Percentiles rank a stretch among this genome's conserved stretches.
These are phyloP conservation scores for Stellera chamaejasme DNA, from an alignment of 345 rosid species.

Conservation along the genomic window DNA sequence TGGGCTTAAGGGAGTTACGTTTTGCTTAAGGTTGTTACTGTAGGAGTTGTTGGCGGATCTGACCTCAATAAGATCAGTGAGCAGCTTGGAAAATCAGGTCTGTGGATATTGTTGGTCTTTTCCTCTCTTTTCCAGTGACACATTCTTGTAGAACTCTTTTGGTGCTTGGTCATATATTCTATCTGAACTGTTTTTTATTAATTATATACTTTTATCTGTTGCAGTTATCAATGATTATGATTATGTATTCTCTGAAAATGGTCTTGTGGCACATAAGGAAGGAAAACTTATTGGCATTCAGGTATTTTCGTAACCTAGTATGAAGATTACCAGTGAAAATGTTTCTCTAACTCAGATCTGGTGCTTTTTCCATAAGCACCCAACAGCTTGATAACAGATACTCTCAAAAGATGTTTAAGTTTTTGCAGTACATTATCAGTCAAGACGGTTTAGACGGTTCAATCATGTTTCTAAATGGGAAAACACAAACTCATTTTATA, in stretches of 20 bases:
- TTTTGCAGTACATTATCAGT: too few relatives aligned
- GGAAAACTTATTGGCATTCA: constrained; percentile 77
- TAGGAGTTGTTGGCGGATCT: constrained; percentile 98
- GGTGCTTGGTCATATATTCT: background rate
- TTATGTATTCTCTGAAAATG: constrained; percentile 94
- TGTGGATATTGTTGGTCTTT: background rate
- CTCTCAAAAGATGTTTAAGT: too few relatives aligned
- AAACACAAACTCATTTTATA: too few relatives aligned
- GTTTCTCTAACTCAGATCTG: too few relatives aligned
- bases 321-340: too few relatives aligned
- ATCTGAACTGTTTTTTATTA: background rate
- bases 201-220: constrained; percentile 6
- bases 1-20: background rate
- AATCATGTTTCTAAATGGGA: too few relatives aligned
- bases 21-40: constrained; percentile 56
- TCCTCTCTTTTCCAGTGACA: background rate
- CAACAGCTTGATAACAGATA: too few relatives aligned
- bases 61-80: constrained; percentile 84
- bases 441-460: background rate
- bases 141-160: background rate
- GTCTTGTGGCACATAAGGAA: constrained; percentile 90
- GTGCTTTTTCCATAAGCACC: too few relatives aligned
- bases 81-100: constrained; percentile 90
- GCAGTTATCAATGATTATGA: constrained; percentile 83
- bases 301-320: constrained; percentile 30